Conservation (phyloP, 352 stramenopile species). For the Phytophthora boehmeriae region DNA sequence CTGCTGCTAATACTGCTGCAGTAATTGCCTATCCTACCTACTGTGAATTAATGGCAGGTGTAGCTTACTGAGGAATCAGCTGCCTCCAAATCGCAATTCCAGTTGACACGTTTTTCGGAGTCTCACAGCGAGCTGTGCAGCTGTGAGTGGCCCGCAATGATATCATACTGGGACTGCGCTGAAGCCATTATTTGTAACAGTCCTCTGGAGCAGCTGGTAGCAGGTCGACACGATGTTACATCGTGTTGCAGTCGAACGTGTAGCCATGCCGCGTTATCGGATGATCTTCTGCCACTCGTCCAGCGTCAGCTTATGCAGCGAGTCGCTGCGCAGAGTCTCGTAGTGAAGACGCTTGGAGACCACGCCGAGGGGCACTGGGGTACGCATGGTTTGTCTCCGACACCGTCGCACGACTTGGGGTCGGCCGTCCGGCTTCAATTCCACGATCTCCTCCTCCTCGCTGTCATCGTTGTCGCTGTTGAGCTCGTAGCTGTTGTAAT, state of each 20-base stretch:
- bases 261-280: constrained; percentile 22
- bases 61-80: too few relatives aligned
- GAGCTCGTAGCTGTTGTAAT: constrained; percentile 52
- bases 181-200: not conserved
- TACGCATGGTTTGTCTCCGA: constrained; percentile 26
- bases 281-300: constrained; percentile 71
- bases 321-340: constrained; percentile 55
- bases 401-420: constrained; percentile 40
- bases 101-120: constrained; percentile 1
- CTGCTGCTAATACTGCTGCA: too few relatives aligned
- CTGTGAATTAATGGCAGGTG: too few relatives aligned
- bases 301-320: constrained; percentile 55
- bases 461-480: constrained; percentile 63
- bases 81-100: not conserved
- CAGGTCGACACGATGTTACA: not conserved
- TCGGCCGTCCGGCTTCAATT: constrained; percentile 45
- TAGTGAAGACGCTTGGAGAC: constrained; percentile 69
- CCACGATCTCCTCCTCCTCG: constrained; percentile 51
- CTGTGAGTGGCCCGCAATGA: not conserved
- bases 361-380: constrained; percentile 50
- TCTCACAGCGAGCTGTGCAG: not conserved
- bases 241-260: not conserved
- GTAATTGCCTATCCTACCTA: too few relatives aligned
- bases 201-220: not conserved
- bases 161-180: not conserved